phyloP scores from a whole-genome alignment of 495 filamentous ascomycete genomes.

The Penicillium manginii region DNA sequence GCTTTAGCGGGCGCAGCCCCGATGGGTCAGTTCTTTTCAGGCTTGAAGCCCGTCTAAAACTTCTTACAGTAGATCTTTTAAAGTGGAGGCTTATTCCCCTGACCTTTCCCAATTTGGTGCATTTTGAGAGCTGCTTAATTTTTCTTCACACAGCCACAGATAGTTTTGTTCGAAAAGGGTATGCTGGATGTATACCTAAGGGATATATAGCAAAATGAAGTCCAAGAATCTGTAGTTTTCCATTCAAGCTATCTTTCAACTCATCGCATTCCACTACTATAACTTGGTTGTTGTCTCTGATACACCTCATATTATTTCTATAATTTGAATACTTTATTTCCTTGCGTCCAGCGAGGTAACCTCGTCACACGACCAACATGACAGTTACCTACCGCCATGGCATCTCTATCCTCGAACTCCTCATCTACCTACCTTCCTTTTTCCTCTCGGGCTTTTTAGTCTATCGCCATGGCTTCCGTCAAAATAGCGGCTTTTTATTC shows the following conservation, averaged over 20 bases:
- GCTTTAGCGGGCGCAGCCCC: background rate
- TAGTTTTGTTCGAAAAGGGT: background rate
- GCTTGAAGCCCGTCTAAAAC: background rate
- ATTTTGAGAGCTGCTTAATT: background rate
- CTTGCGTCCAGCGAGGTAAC: no score
- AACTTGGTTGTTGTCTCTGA: no score
- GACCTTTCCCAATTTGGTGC: background rate
- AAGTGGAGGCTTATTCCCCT: background rate
- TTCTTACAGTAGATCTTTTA: background rate
- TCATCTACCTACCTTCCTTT: slow-evolving; percentile 40
- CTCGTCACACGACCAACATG: slow-evolving; percentile 11
- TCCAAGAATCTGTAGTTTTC: no score
- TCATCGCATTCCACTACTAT: no score
- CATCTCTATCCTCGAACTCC: slow-evolving; percentile 41
- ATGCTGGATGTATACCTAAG: slow-evolving; percentile 6
- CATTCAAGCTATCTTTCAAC: no score
- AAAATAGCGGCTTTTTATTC: slow-evolving; percentile 39
- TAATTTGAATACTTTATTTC: no score
- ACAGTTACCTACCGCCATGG: slow-evolving; percentile 34
- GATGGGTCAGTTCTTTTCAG: background rate
- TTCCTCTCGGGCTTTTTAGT: slow-evolving; percentile 37
- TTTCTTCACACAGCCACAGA: slow-evolving; percentile 12
- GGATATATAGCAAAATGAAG: slow-evolving; percentile 9
- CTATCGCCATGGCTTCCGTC: slow-evolving; percentile 42
- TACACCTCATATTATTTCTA: no score